Base-by-base conservation (phyloP, 2,329 filamentous ascomycete species). In the Orbilia blumenaviensis region DNA sequence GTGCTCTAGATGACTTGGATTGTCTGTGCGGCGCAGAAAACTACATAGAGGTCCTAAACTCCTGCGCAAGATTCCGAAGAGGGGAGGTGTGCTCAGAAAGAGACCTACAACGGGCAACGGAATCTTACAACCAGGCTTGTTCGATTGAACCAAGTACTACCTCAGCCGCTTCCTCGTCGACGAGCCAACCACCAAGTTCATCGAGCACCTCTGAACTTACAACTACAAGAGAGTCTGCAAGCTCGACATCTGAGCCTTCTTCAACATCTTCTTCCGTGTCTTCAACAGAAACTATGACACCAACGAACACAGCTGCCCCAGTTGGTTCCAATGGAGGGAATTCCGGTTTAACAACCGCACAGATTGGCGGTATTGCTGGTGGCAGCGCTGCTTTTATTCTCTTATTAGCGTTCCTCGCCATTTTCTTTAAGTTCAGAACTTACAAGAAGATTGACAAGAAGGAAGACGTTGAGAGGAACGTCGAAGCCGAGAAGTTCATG, bases 391-490 rank as follows among this genome's bases (percentile, higher is more conserved):
- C 64, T 9, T 27, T 69, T 6, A 21, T 76, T 3, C 18, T 76
- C 25, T 9, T 76, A 7, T 32, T 62, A 29, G 41, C 41, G 1
- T 16, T 69, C 12, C 7, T 64, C 8, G 27, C 34, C 7, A 34
- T 76, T 10, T 69, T 60, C 25, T 46, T 29, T 32, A 76, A 42
- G 21, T 60, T 25, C 3, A 56, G 72, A 18, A 69, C 21, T 8
- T 76, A 76, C 25, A 76, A 64, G 42, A 76, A 76, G 34, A 60
- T 60, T 29, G 72, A 88, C 46, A 69, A 76, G 42, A 69, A 66
- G 25, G 58, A 68, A 14, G 64, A 69, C 10, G 72, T 21, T 8
- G 56, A 69, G 48, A 58, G 72, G 54, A 23, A 42, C 10, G 9
- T 44, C 12, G 64, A 76, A 18, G 72, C 56, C 21, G 36, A 76